A percentile compares a stretch with the other conserved stretches of the same genome.
Evolutionary conservation across 2,329 filamentous ascomycete species (phyloP).

Genomic region (Fusarium fujikuroi): DNA sequence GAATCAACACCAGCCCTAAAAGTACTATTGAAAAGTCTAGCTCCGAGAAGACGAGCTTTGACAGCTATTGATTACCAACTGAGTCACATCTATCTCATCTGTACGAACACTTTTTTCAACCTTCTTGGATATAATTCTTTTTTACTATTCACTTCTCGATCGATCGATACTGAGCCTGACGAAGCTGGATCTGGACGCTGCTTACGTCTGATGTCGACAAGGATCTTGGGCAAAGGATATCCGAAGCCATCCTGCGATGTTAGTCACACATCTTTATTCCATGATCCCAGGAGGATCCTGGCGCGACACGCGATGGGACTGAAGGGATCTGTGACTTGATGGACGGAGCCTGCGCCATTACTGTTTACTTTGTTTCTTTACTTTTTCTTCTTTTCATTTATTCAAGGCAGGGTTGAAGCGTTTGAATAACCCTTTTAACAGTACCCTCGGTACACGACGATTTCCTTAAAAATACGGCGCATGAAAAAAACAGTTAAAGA

Average conservation of each 20-base stretch:
- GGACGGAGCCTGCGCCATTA: constrained; percentile 15
- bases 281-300: constrained; percentile 38
- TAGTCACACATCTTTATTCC: constrained; percentile 25
- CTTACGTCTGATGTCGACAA: constrained; percentile 22
- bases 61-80: constrained; percentile 49
- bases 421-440: constrained; percentile 36
- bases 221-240: constrained; percentile 20
- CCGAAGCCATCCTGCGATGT: constrained; percentile 3
- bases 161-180: constrained; percentile 28
- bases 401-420: constrained; percentile 33
- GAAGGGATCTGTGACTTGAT: constrained; percentile 35
- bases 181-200: constrained; percentile 20
- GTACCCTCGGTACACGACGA: constrained; percentile 30
- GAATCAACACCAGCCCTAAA: constrained; percentile 62
- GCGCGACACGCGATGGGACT: constrained; percentile 34
- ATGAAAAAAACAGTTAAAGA: constrained; percentile 47
- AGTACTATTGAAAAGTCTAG: constrained; percentile 64
- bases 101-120: constrained; percentile 33
- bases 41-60: constrained; percentile 60
- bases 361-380: constrained; percentile 2
- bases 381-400: constrained; percentile 6
- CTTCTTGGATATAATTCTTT: constrained; percentile 42
- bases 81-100: constrained; percentile 28
- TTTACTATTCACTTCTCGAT: constrained; percentile 33
- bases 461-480: constrained; percentile 45